phyloP scores from a whole-genome alignment of 352 stramenopile genomes.

The Phytophthora pini region DNA sequence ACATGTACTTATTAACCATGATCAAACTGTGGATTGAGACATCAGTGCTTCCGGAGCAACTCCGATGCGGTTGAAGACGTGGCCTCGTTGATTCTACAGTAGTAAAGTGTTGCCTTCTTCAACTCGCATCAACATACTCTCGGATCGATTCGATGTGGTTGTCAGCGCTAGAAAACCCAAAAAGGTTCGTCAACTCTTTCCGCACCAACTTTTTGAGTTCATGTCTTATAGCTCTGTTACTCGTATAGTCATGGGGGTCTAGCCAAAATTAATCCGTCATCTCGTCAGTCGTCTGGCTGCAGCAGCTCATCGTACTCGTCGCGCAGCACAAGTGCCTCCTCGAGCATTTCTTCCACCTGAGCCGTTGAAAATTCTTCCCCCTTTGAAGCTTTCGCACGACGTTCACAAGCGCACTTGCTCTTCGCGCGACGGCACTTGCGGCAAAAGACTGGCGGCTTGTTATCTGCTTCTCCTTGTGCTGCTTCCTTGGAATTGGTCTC shows the following conservation, averaged over 20 bases:
- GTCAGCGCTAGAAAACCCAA: too few species aligned
- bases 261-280: neutral
- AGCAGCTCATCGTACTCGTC: slow-evolving; percentile 80
- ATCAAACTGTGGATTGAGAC: too few species aligned
- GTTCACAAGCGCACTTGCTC: slow-evolving; percentile 68
- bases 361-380: slow-evolving; percentile 53
- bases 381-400: slow-evolving; percentile 24
- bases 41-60: too few species aligned
- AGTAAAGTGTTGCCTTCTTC: too few species aligned
- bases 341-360: slow-evolving; percentile 72
- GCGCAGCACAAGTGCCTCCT: slow-evolving; percentile 70
- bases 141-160: too few species aligned
- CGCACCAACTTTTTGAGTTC: too few species aligned
- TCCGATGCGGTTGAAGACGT: too few species aligned
- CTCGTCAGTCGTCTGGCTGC: slow-evolving; percentile 35
- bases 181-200: too few species aligned
- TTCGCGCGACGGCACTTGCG: slow-evolving; percentile 74
- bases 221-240: too few species aligned
- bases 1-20: slow-evolving; percentile 41
- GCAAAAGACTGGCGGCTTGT: slow-evolving; percentile 45
- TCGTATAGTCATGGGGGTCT: too few species aligned
- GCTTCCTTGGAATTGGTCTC: slow-evolving; percentile 15
- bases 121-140: too few species aligned
- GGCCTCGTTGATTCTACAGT: too few species aligned
- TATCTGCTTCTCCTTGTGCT: slow-evolving; percentile 14